phyloP scores from a whole-genome alignment of 768 basidiomycete genomes.

The Steccherinum ochraceum region DNA sequence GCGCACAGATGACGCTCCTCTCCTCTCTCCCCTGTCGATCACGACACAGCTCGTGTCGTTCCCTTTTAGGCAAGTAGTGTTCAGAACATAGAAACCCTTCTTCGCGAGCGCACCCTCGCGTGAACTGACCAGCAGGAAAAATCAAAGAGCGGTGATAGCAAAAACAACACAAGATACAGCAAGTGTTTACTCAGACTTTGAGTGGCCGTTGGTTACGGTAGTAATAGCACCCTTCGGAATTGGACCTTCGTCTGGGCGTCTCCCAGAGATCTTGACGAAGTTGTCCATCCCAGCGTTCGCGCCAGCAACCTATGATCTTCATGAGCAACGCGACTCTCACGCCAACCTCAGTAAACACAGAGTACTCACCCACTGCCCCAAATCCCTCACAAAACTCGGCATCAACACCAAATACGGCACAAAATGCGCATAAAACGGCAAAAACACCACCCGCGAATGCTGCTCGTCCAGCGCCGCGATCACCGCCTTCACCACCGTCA shows the following conservation, averaged over 20 bases:
- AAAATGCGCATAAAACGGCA: conserved; percentile 70
- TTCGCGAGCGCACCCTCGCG: too few species aligned
- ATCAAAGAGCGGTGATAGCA: background rate
- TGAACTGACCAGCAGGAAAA: too few species aligned
- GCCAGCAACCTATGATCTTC: conserved; percentile 41
- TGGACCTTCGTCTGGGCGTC: conserved; percentile 50
- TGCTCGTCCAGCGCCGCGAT: conserved; percentile 78
- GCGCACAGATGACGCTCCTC: too few species aligned
- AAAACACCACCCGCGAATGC: conserved; percentile 60
- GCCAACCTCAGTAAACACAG: conserved; percentile 8
- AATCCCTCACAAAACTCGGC: conserved; percentile 71
- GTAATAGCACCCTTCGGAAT: conserved; percentile 9
- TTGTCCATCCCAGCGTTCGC: conserved; percentile 69
- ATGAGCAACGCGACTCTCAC: background rate
- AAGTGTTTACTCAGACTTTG: background rate
- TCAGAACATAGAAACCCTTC: background rate
- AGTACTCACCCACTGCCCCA: conserved; percentile 62
- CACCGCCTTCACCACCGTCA: conserved; percentile 73
- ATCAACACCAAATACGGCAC: conserved; percentile 47
- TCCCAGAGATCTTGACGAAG: conserved; percentile 60
- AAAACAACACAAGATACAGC: background rate
- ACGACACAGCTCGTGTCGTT: background rate
- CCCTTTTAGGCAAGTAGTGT: background rate
- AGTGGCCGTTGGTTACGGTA: conserved; percentile 7
- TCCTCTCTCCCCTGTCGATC: too few species aligned